Evolutionary conservation across 2,329 filamentous ascomycete genomes (phyloP), one percentile per base, ranked within the genome.

Genomic region (Kalmusia sp.): DNA sequence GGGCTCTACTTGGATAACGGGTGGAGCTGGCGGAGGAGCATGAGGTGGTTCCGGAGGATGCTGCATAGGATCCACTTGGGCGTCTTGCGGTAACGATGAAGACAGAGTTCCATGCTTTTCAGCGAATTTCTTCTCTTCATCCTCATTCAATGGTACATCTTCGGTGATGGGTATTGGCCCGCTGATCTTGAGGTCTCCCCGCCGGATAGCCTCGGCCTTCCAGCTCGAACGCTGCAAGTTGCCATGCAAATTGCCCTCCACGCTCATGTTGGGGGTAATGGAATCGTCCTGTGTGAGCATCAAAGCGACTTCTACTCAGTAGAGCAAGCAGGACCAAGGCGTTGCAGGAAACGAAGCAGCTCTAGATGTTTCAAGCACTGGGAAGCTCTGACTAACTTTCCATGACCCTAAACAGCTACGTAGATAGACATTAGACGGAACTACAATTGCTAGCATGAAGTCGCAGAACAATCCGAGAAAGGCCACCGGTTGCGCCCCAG

Each of bases 141-240:
- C 68, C 3, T 72, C 71, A 34, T 57, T 73, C 24, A 73, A 55
- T 12, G 69, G 69, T 27, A 65, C 64, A 28, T 74, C 65, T 49
- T 73, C 71, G 14, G 67, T 71, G 24, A 74, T 72, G n/a, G 71
- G 73, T 46, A 74, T 67, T 8, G 73, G 73, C 6, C 71, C 70
- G 46, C 69, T 74, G 44, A 76, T 75, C 51, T 74, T 74, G 34
- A 76, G 58, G 47, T 73, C 60, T 2, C 73, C 73, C 46, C 68
- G 68, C 11, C 73, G 65, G 37, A 76, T 76, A 2, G 73, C 73
- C 49, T 74, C 73, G 1, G 70, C 70, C 59, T 75, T 76, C 71
- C 71, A 75, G 58, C 68, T 73, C 6, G 71, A 70, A 21, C 72
- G 68, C 50, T 69, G 65, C 53, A 72, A 49, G 34, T 47, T 53